These are phyloP conservation scores for Macrophomina tecta DNA, from an alignment of 2,329 filamentous ascomycete genomes.

Conservation along the genomic window DNA sequence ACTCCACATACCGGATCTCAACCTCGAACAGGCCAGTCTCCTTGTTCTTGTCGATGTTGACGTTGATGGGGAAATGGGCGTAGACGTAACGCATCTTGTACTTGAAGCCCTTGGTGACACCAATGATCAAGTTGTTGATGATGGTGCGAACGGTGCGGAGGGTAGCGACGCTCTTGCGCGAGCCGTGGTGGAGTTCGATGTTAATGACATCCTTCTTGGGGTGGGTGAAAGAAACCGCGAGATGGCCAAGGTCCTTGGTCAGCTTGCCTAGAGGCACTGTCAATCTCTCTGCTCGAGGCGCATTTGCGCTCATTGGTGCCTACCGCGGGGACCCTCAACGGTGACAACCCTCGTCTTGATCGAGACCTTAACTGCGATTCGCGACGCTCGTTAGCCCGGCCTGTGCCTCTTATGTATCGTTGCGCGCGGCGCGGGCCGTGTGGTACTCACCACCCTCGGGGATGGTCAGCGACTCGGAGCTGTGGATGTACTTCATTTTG, in stretches of 20 bases:
- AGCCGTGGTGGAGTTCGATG: slow-evolving; percentile 98
- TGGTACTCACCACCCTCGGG: slow-evolving; percentile 89
- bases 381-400: slow-evolving; percentile 29
- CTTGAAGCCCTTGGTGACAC: slow-evolving; percentile 99
- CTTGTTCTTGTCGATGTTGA: slow-evolving; percentile 95
- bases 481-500: slow-evolving; percentile 99
- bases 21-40: slow-evolving; percentile 89
- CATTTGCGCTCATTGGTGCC: slow-evolving; percentile 27
- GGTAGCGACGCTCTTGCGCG: slow-evolving; percentile 95
- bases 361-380: slow-evolving; percentile 82
- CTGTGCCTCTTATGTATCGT: slow-evolving; percentile 26
- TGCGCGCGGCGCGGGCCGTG: slow-evolving; percentile 38
- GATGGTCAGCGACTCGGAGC: slow-evolving; percentile 91
- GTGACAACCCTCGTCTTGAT: slow-evolving; percentile 98
- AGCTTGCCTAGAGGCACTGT: slow-evolving; percentile 74
- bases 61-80: slow-evolving; percentile 99
- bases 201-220: slow-evolving; percentile 86
- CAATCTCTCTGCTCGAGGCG: slow-evolving; percentile 38
- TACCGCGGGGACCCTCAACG: slow-evolving; percentile 95
- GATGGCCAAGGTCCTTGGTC: slow-evolving; percentile 92
- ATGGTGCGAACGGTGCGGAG: slow-evolving; percentile 97
- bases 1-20: slow-evolving; percentile 84
- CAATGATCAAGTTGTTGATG: slow-evolving; percentile 98
- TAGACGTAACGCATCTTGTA: slow-evolving; percentile 99
- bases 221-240: slow-evolving; percentile 93